Conservation (phyloP, 768 basidiomycete genomes). For the Tylopilus vinaceipallidus region DNA sequence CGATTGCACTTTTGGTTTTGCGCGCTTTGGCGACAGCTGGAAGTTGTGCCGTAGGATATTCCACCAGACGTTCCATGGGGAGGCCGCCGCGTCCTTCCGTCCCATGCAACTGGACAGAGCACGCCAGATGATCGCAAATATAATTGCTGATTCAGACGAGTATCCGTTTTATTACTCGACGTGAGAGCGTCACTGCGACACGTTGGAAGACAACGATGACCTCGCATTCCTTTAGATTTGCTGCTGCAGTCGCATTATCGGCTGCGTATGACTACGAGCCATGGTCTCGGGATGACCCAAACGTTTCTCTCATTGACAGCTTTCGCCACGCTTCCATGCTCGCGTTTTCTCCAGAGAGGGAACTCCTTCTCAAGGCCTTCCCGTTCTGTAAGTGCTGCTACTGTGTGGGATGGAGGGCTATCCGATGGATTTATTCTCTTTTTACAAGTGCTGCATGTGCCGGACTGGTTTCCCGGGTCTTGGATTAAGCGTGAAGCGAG, state of each 20-base stretch:
- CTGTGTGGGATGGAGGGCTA: too few relatives aligned
- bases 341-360: conserved; percentile 4
- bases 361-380: neutral
- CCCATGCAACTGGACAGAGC: too few relatives aligned
- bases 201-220: too few relatives aligned
- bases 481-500: conserved; percentile 4
- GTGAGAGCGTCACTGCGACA: too few relatives aligned
- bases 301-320: neutral
- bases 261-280: conserved; percentile 14
- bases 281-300: too few relatives aligned
- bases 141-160: neutral
- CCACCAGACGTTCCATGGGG: too few relatives aligned
- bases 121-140: too few relatives aligned
- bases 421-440: too few relatives aligned
- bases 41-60: too few relatives aligned
- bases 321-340: neutral
- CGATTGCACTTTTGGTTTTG: too few relatives aligned
- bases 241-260: conserved; percentile 30
- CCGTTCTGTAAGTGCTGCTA: conserved; percentile 13
- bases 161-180: neutral
- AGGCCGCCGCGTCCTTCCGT: too few relatives aligned
- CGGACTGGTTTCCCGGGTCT: conserved; percentile 12
- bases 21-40: too few relatives aligned
- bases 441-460: conserved; percentile 8
- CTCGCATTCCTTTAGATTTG: conserved; percentile 16